Evolutionary conservation across 73 alveolate genomes (phyloP).

Genomic region (Paraurostyla sp.): DNA sequence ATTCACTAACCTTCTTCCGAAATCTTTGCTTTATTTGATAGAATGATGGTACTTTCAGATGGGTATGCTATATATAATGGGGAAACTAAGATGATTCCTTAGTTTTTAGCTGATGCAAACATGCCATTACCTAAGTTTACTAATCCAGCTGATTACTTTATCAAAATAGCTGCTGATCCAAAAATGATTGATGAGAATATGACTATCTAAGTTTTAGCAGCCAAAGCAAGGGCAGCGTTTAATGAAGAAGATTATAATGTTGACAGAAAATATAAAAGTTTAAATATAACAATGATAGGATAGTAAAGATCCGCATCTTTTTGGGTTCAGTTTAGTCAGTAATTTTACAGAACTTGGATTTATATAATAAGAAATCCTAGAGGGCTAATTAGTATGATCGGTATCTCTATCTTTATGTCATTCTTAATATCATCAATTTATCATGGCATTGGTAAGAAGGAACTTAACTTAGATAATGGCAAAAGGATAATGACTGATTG

Average conservation of each 20-base stretch:
- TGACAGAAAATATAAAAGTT: not conserved
- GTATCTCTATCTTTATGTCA: not conserved
- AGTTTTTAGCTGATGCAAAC: slow-evolving; percentile 6
- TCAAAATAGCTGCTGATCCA: slow-evolving; percentile 41
- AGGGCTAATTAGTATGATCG: not conserved
- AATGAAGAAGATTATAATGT: not conserved
- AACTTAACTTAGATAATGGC: not conserved
- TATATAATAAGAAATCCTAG: slow-evolving; percentile 22
- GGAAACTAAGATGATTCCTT: slow-evolving; percentile 32
- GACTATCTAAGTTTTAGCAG: not conserved
- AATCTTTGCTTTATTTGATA: slow-evolving; percentile 44
- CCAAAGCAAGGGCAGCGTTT: not conserved
- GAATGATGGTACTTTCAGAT: slow-evolving; percentile 62
- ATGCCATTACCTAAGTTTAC: slow-evolving; percentile 40
- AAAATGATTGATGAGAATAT: not conserved
- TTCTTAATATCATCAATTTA: not conserved
- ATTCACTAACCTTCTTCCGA: slow-evolving; percentile 88
- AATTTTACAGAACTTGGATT: not conserved
- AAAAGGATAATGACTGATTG: not conserved
- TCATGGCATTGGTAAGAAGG: slow-evolving; percentile 11
- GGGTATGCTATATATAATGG: slow-evolving; percentile 80
- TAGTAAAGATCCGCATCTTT: slow-evolving; percentile 10
- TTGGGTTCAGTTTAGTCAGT: not conserved
- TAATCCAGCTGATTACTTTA: slow-evolving; percentile 40
- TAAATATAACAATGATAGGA: slow-evolving; percentile 43